Evolutionary conservation across 306 rosid genomes (phyloP), one percentile per base, ranked within the genome.

Genomic region (Gastrolobium villosum): DNA sequence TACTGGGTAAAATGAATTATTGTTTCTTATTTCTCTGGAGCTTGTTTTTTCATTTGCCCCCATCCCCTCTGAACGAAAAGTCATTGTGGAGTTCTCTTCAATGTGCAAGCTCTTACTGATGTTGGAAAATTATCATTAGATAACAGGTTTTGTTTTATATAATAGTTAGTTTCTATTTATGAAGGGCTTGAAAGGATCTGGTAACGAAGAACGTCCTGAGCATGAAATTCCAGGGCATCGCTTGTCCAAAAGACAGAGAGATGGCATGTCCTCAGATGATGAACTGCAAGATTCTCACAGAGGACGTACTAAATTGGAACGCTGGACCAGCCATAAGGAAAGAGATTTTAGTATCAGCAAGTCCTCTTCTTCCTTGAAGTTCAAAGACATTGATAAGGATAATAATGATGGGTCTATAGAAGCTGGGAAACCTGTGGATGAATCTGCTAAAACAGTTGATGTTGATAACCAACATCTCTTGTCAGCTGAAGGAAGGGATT

Each of bases 241-340:
- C 55, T 83, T 77, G 44, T 83, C 97, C 81, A 87, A 79, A 80
- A 93, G 85, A 78, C 94, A 72, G 39, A 83, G 63, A 67, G 98
- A 86, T 48, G 95, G 78, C 71, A 78, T 66, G 46, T 89, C 96
- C 54, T 86, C 90, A 45, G 99, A 91, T 36, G 97, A 91, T 43
- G 99, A 93, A 81, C 97, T 79, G 77, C 88, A 79, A 57, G 96
- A 91, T 82, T 86, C 88, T 69, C 86, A 67, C 43, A 85, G 90
- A 82, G 99, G 99, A 70, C 92, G 96, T 46, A 90, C 99, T 68
- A 96, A 96, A 79, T 87, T 96, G 87, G 99, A 96, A 82, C 98
- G 99, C 41, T 96, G 99, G 99, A 91, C 98, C 14, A 96, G 99
- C 81, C 96, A 96, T 67, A 84, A 87, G 76, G 97, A 91, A 86